Evolutionary conservation across 768 basidiomycete species (phyloP).

Genomic region (Suillus lakei): DNA sequence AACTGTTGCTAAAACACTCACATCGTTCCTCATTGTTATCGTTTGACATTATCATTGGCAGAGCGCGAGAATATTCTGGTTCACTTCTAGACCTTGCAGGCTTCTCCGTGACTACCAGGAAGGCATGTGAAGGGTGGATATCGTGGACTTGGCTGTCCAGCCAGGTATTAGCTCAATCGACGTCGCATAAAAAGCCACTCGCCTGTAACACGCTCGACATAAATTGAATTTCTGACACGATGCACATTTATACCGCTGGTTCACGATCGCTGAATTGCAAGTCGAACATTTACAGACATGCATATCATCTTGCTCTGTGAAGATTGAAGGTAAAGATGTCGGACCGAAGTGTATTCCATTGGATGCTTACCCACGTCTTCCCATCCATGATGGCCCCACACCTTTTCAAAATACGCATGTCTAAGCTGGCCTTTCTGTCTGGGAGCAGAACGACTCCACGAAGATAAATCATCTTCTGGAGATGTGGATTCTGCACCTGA

Average conservation of each 20-base stretch:
- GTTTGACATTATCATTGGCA: constrained; percentile 29
- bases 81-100: constrained; percentile 46
- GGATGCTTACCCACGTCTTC: constrained; percentile 78
- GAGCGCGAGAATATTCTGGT: constrained; percentile 38
- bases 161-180: constrained; percentile 9
- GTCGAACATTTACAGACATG: constrained; percentile 74
- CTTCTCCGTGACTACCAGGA: constrained; percentile 79
- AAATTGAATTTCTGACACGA: constrained; percentile 81
- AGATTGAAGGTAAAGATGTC: not conserved
- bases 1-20: constrained; percentile 37
- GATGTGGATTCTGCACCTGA: constrained; percentile 48
- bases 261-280: constrained; percentile 65
- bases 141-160: constrained; percentile 80
- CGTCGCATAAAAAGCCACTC: constrained; percentile 14
- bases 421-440: constrained; percentile 75
- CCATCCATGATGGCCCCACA: constrained; percentile 87
- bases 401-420: constrained; percentile 86
- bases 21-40: constrained; percentile 63
- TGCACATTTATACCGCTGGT: constrained; percentile 82
- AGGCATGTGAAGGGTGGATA: constrained; percentile 88
- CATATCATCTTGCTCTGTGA: constrained; percentile 74
- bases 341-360: not conserved
- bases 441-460: constrained; percentile 70
- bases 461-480: constrained; percentile 58
- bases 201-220: constrained; percentile 87